A percentile compares a stretch with the other conserved stretches of the same genome.
phyloP scores from a whole-genome alignment of 306 rosid species.

The Dryas octopetala region DNA sequence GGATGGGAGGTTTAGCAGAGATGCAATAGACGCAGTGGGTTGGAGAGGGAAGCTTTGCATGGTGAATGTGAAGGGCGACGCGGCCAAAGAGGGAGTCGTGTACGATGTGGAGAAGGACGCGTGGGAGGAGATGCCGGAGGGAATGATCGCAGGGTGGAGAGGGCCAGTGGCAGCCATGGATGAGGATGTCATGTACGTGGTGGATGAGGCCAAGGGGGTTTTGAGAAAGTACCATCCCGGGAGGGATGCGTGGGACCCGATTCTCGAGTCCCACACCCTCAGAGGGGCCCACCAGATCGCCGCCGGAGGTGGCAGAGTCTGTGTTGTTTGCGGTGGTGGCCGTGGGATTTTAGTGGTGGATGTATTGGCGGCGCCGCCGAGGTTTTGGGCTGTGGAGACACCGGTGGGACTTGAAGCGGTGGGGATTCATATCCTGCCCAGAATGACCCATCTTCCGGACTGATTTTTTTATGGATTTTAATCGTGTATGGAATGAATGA shows the following conservation, averaged over 20 bases:
- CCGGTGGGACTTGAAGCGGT: slow-evolving; percentile 61
- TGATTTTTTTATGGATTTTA: background rate
- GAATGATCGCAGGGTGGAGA: slow-evolving; percentile 76
- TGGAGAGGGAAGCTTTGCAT: slow-evolving; percentile 76
- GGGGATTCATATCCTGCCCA: slow-evolving; percentile 64
- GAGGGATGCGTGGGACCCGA: slow-evolving; percentile 56
- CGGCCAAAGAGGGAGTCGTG: slow-evolving; percentile 55
- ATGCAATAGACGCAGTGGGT: slow-evolving; percentile 80
- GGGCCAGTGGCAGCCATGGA: slow-evolving; percentile 94
- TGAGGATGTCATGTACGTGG: slow-evolving; percentile 63
- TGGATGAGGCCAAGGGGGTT: slow-evolving; percentile 57
- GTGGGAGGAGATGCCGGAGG: slow-evolving; percentile 78
- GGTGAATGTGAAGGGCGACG: slow-evolving; percentile 74
- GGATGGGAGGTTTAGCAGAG: slow-evolving; percentile 68
- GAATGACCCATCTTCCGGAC: slow-evolving; percentile 35
- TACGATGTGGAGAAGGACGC: slow-evolving; percentile 51
- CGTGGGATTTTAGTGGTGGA: slow-evolving; percentile 60
- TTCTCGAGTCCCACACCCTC: slow-evolving; percentile 38
- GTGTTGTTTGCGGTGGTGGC: slow-evolving; percentile 43
- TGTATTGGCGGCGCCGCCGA: slow-evolving; percentile 33
- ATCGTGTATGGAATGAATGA: background rate
- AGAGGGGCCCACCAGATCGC: slow-evolving; percentile 67
- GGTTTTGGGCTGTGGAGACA: slow-evolving; percentile 39
- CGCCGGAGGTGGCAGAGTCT: slow-evolving; percentile 54
- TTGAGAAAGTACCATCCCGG: slow-evolving; percentile 41